These are phyloP conservation scores for Epichloe glyceriae DNA, from an alignment of 2,329 filamentous ascomycete species.

Conservation along the genomic window DNA sequence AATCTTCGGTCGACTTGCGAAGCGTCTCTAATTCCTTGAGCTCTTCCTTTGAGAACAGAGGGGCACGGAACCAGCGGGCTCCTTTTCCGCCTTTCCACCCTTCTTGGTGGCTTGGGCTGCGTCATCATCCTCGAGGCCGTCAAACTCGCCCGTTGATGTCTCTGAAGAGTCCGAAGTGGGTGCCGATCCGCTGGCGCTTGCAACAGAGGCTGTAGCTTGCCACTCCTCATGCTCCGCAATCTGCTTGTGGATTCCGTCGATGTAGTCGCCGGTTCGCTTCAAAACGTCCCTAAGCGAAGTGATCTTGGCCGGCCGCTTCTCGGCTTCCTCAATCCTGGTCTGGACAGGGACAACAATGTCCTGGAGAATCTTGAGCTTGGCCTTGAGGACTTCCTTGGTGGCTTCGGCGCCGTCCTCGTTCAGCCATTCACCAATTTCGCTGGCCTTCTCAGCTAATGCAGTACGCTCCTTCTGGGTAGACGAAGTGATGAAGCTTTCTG, in stretches of 20 bases:
- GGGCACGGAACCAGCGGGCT: slow-evolving; percentile 41
- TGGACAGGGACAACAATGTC: slow-evolving; percentile 67
- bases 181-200: slow-evolving; percentile 29
- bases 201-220: slow-evolving; percentile 31
- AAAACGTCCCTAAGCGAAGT: slow-evolving; percentile 56
- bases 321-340: slow-evolving; percentile 58
- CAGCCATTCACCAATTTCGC: slow-evolving; percentile 73
- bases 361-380: slow-evolving; percentile 64
- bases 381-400: slow-evolving; percentile 58
- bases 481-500: slow-evolving; percentile 57
- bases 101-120: slow-evolving; percentile 22
- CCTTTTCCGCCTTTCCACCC: slow-evolving; percentile 31
- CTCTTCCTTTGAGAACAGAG: slow-evolving; percentile 62
- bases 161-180: slow-evolving; percentile 35
- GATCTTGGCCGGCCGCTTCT: slow-evolving; percentile 57
- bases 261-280: slow-evolving; percentile 55
- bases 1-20: slow-evolving; percentile 50
- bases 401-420: slow-evolving; percentile 75
- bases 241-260: slow-evolving; percentile 55
- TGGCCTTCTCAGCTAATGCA: slow-evolving; percentile 53
- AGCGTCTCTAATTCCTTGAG: slow-evolving; percentile 50
- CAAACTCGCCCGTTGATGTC: slow-evolving; percentile 44
- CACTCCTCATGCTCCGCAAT: slow-evolving; percentile 55
- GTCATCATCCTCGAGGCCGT: slow-evolving; percentile 66
- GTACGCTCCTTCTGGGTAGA: slow-evolving; percentile 57